Percentiles rank a stretch among this genome's conserved stretches.
These are phyloP conservation scores for Monosporascus sp. DNA, from an alignment of 2,329 filamentous ascomycete species.

Conservation along the genomic window DNA sequence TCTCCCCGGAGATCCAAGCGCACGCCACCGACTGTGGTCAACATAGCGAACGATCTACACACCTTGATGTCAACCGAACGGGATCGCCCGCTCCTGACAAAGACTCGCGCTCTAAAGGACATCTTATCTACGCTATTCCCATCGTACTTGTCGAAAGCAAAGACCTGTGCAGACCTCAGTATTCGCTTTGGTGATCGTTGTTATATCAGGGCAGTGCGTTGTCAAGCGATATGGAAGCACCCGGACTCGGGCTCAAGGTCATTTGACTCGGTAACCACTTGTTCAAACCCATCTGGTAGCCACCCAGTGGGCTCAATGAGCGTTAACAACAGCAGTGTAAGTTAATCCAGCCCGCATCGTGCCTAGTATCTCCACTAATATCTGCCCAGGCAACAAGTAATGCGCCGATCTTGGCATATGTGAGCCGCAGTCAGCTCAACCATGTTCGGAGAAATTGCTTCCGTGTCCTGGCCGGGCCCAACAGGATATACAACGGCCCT, in stretches of 20 bases:
- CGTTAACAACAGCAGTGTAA: too few species aligned
- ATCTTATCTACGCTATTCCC: constrained; percentile 41
- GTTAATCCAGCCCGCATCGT: too few species aligned
- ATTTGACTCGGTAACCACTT: constrained; percentile 31
- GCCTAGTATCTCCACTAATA: too few species aligned
- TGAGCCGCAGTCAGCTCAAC: constrained; percentile 42
- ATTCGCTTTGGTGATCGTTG: constrained; percentile 43
- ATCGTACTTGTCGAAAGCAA: constrained; percentile 22
- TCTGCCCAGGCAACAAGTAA: constrained; percentile 12
- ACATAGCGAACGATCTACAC: constrained; percentile 38
- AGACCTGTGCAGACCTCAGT: constrained; percentile 36
- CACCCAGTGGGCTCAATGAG: constrained; percentile 8
- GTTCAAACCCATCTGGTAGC: constrained; percentile 27
- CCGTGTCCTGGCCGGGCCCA: constrained; percentile 36
- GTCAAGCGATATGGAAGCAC: constrained; percentile 45
- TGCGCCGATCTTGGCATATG: constrained; percentile 38
- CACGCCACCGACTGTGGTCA: constrained; percentile 37
- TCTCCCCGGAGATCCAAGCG: constrained; percentile 30
- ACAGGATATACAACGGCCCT: constrained; percentile 36
- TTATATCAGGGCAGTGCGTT: constrained; percentile 40
- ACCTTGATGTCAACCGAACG: constrained; percentile 32
- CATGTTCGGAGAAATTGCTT: constrained; percentile 42
- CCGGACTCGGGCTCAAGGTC: constrained; percentile 22
- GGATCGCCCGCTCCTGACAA: constrained; percentile 26
- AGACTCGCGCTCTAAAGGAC: constrained; percentile 35